Conservation (phyloP, 768 basidiomycete genomes). For the Leccinellum rugosiceps region DNA sequence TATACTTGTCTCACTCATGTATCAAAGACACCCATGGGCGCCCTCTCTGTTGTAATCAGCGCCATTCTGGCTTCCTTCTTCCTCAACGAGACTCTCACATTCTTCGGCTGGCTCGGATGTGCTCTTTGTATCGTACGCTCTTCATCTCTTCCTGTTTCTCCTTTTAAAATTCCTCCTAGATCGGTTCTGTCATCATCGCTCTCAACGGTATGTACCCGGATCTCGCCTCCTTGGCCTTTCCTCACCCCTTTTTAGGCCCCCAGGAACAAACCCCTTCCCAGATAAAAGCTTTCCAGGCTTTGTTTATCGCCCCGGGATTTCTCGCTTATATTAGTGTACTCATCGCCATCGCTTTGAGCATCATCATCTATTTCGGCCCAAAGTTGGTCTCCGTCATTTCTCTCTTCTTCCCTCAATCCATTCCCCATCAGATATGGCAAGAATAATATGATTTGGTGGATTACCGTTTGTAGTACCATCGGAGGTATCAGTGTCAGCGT, state of each 20-base stretch:
- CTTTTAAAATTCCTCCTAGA: conserved; percentile 34
- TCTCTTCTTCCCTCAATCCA: background rate
- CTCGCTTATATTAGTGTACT: conserved; percentile 64
- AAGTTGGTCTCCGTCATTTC: conserved; percentile 41
- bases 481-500: conserved; percentile 94
- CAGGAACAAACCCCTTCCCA: conserved; percentile 66
- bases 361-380: conserved; percentile 82
- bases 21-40: conserved; percentile 84
- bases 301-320: conserved; percentile 85
- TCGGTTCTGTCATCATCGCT: conserved; percentile 87
- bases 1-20: conserved; percentile 2
- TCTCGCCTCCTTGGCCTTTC: background rate
- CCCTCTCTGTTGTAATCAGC: conserved; percentile 93
- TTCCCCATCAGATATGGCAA: conserved; percentile 64
- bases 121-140: conserved; percentile 78
- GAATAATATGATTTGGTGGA: conserved; percentile 94
- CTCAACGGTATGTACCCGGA: conserved; percentile 61
- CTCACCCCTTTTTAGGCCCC: conserved; percentile 46
- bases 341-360: conserved; percentile 60
- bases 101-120: conserved; percentile 98
- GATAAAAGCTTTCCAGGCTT: conserved; percentile 66
- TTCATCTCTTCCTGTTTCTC: background rate
- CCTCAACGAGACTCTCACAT: conserved; percentile 87
- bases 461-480: conserved; percentile 92
- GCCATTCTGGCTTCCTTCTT: conserved; percentile 91